Conservation (phyloP, 768 basidiomycete species). For the Rhodotorula kratochvilovae region DNA sequence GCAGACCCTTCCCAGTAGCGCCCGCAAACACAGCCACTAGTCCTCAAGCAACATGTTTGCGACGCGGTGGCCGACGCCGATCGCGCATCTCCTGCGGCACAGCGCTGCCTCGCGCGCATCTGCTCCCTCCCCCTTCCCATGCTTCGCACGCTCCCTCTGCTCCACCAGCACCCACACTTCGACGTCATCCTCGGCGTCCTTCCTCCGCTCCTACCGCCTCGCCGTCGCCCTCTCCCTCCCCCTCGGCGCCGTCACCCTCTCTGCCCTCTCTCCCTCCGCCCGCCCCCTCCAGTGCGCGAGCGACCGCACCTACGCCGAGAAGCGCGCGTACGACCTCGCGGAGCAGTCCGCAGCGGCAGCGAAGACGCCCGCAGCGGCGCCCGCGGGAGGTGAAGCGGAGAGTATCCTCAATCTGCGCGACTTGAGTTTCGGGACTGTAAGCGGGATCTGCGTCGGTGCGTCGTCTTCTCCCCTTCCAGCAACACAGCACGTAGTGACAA, state of each 20-base stretch:
- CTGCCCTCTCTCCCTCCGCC: background rate
- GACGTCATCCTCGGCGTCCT: background rate
- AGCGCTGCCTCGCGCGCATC: background rate
- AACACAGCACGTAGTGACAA: no score
- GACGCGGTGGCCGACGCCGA: constrained; percentile 9
- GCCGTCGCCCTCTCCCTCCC: constrained; percentile 28
- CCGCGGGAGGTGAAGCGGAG: constrained; percentile 4
- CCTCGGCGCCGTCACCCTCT: constrained; percentile 9
- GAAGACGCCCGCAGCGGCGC: background rate
- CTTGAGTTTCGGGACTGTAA: constrained; percentile 79
- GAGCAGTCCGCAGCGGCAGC: background rate
- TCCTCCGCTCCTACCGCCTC: constrained; percentile 36
- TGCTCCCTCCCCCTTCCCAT: background rate
- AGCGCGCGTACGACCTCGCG: background rate
- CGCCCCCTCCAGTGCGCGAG: constrained; percentile 21
- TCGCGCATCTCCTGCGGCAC: background rate
- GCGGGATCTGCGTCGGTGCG: constrained; percentile 72
- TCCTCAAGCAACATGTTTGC: constrained; percentile 3
- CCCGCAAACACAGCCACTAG: background rate
- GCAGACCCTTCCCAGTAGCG: no score
- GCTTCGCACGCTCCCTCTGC: constrained; percentile 8
- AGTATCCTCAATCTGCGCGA: constrained; percentile 67
- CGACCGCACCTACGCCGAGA: constrained; percentile 10
- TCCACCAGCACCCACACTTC: background rate
- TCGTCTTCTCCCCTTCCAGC: no score